phyloP scores from a whole-genome alignment of 2,329 filamentous ascomycete genomes.

The Alternaria tenuissima region DNA sequence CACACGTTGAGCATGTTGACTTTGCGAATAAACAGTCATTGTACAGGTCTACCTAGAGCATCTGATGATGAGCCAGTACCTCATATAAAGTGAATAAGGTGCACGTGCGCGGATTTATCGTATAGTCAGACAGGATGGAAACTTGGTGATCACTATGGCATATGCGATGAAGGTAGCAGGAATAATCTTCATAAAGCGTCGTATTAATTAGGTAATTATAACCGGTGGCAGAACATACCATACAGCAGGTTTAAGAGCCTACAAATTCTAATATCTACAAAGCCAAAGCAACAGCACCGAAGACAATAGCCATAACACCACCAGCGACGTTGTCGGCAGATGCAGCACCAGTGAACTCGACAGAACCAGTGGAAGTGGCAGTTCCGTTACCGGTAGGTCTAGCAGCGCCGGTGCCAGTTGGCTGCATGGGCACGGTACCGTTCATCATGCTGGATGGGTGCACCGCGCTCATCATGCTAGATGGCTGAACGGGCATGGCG shows the following conservation, averaged over 20 bases:
- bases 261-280: conserved; percentile 8
- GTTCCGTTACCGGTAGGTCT: conserved; percentile 10
- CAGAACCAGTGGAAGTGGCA: background rate
- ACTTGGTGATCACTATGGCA: background rate
- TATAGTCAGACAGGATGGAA: background rate
- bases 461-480: background rate
- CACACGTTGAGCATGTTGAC: background rate
- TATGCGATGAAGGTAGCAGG: background rate
- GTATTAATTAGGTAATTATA: background rate
- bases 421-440: conserved; percentile 9
- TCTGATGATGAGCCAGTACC: background rate
- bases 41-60: background rate
- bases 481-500: background rate
- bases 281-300: conserved; percentile 23
- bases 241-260: background rate
- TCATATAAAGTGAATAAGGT: background rate
- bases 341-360: conserved; percentile 29
- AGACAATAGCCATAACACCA: conserved; percentile 19
- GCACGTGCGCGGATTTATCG: background rate
- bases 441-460: conserved; percentile 6
- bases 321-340: conserved; percentile 12
- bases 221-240: background rate
- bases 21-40: background rate
- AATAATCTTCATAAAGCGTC: background rate
- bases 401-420: conserved; percentile 12